A percentile compares a stretch with the other conserved stretches of the same genome.
Conservation (phyloP, 805 yeast genomes). For the Cyberlindnera amylophila region DNA sequence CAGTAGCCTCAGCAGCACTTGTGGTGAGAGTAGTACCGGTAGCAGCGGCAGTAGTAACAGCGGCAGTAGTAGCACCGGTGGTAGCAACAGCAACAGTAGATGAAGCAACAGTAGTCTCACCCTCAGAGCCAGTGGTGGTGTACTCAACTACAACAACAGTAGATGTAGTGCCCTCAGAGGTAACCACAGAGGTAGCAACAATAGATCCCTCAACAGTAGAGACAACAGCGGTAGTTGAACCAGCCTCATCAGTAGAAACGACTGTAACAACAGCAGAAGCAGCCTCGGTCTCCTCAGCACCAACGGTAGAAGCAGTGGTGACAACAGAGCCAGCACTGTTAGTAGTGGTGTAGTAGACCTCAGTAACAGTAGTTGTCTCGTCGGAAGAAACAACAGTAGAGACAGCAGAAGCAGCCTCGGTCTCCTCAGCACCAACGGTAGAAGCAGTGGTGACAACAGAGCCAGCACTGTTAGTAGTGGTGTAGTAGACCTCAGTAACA, state of each 20-base stretch:
- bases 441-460: background rate
- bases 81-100: background rate
- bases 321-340: background rate
- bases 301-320: too few species aligned
- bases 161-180: background rate
- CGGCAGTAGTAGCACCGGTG: background rate
- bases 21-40: background rate
- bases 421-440: too few species aligned
- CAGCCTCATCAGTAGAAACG: constrained; percentile 1
- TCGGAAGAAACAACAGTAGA: background rate
- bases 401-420: background rate
- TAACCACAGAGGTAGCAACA: background rate
- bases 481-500: background rate
- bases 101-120: constrained; percentile 11
- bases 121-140: constrained; percentile 18
- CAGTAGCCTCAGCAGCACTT: background rate
- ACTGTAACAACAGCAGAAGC: background rate
- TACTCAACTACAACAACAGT: background rate
- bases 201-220: background rate
- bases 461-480: background rate
- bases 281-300: background rate
- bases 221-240: background rate
- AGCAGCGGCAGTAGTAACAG: background rate
- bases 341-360: background rate
- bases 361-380: background rate